These are phyloP conservation scores for Tympanopsis confertula DNA, from an alignment of 2,329 filamentous ascomycete species.

Conservation along the genomic window DNA sequence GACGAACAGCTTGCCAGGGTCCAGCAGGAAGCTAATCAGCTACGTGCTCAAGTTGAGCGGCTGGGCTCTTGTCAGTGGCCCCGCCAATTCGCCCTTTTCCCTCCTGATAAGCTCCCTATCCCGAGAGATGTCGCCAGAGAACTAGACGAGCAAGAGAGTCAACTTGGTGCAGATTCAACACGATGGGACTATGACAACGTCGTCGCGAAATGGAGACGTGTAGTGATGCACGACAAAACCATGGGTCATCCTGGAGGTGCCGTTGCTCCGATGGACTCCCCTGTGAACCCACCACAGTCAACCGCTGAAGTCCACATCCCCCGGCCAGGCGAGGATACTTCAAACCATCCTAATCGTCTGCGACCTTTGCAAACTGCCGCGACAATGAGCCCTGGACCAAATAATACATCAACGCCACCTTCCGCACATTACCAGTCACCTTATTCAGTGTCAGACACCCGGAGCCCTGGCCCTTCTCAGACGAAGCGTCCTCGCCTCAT, in stretches of 20 bases:
- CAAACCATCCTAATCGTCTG: not conserved
- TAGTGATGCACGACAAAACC: conserved; percentile 28
- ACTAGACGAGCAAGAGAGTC: conserved; percentile 19
- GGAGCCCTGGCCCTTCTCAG: not conserved
- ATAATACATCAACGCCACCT: not conserved
- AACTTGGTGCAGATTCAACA: conserved; percentile 17
- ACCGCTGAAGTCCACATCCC: too few species aligned
- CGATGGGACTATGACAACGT: conserved; percentile 34
- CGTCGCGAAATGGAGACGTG: conserved; percentile 32
- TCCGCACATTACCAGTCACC: not conserved
- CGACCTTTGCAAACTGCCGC: not conserved
- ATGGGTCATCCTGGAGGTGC: conserved; percentile 18
- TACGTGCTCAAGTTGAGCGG: conserved; percentile 31
- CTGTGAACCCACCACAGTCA: too few species aligned
- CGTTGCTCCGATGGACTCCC: conserved; percentile 3
- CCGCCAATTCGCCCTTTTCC: conserved; percentile 31
- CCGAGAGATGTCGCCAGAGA: conserved; percentile 22
- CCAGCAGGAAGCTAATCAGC: conserved; percentile 31
- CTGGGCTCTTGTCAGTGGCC: conserved; percentile 32
- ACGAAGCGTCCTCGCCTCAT: not conserved
- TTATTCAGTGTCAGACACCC: not conserved
- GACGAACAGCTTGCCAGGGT: conserved; percentile 27
- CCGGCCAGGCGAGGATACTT: not conserved
- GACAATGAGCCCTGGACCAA: too few species aligned
- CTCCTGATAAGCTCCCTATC: conserved; percentile 27